Conservation (phyloP, 1,139 yeast species). For the Hansenula sp. region DNA sequence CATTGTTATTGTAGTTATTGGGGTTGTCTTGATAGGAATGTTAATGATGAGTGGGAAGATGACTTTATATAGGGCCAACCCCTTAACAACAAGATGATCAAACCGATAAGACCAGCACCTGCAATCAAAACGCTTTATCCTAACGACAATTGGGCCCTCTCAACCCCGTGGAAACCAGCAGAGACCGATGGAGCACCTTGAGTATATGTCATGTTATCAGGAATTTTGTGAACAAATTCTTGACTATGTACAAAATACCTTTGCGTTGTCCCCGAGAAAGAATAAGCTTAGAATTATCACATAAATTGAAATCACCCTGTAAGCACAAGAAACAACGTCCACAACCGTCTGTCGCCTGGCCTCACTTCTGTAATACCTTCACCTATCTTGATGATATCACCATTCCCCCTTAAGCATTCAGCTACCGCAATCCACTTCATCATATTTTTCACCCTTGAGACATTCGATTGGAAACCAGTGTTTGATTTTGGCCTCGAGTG, state of each 20-base stretch:
- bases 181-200: constrained; percentile 82
- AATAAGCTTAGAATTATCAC: constrained; percentile 78
- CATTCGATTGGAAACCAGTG: no score
- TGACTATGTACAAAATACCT: constrained; percentile 58
- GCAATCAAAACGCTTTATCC: constrained; percentile 73
- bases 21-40: no score
- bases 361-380: no score
- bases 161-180: constrained; percentile 77
- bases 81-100: constrained; percentile 68
- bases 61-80: no score
- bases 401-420: no score
- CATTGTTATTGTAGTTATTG: no score
- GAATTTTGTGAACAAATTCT: constrained; percentile 76
- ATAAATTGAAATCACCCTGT: constrained; percentile 68
- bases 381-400: no score
- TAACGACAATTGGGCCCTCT: constrained; percentile 54
- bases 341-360: no score
- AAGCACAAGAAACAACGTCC: constrained; percentile 68
- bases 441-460: no score
- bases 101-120: constrained; percentile 91
- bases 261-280: constrained; percentile 59
- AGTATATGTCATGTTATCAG: constrained; percentile 67
- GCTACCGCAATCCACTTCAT: no score
- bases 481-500: no score
- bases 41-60: no score